Conservation (phyloP, 768 basidiomycete species). For the Pisolithus marmoratus region DNA sequence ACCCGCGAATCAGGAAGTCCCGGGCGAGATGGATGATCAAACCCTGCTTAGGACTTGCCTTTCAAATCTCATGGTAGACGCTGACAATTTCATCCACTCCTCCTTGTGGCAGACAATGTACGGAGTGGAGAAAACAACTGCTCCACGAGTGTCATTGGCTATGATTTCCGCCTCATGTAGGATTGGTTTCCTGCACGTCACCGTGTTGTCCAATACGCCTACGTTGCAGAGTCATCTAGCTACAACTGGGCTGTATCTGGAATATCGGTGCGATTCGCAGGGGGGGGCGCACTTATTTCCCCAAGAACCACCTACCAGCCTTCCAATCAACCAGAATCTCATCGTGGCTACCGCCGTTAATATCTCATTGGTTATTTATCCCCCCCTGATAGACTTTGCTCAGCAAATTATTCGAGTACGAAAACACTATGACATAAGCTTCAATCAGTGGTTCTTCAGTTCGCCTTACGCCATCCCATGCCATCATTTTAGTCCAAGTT, state of each 20-base stretch:
- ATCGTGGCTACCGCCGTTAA: constrained; percentile 37
- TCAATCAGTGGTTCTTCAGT: neutral
- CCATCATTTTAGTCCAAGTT: constrained; percentile 38
- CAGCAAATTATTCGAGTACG: constrained; percentile 50
- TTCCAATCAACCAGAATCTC: constrained; percentile 14
- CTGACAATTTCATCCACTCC: constrained; percentile 31
- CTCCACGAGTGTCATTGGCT: constrained; percentile 4
- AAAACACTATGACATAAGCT: constrained; percentile 24
- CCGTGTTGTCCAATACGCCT: constrained; percentile 15
- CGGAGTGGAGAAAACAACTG: constrained; percentile 6
- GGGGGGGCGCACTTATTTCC: constrained; percentile 8
- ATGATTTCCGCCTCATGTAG: constrained; percentile 11
- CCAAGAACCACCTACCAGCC: constrained; percentile 10
- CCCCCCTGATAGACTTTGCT: constrained; percentile 55
- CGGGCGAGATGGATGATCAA: constrained; percentile 24
- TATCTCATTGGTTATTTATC: constrained; percentile 40
- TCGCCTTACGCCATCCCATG: constrained; percentile 11
- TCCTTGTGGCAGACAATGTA: constrained; percentile 20
- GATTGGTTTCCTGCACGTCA: constrained; percentile 14
- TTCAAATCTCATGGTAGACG: constrained; percentile 34
- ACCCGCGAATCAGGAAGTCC: constrained; percentile 1
- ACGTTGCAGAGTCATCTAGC: constrained; percentile 19
- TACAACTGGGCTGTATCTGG: constrained; percentile 21
- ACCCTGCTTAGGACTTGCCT: constrained; percentile 36
- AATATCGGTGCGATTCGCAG: constrained; percentile 13